Conservation (phyloP, 768 basidiomycete species). For the Suillus subluteus region DNA sequence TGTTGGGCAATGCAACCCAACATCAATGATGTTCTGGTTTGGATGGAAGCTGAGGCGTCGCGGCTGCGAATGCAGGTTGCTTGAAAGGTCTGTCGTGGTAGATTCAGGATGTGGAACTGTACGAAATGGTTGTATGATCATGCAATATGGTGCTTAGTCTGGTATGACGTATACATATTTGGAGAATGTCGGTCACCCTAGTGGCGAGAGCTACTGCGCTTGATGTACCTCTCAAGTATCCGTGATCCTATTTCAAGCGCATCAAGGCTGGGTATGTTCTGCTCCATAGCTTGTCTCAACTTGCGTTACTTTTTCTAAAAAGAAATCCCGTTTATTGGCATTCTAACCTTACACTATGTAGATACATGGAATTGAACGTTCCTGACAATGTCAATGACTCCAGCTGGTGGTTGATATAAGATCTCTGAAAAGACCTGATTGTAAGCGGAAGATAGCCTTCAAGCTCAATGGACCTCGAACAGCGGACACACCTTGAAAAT, state of each 20-base stretch:
- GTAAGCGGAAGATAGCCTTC: too few species aligned
- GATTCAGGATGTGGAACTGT: not conserved
- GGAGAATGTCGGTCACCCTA: not conserved
- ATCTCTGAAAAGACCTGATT: too few species aligned
- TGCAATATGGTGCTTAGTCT: not conserved
- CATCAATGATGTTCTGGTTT: not conserved
- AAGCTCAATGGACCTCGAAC: too few species aligned
- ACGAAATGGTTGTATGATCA: not conserved
- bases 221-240: not conserved
- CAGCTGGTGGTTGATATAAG: too few species aligned
- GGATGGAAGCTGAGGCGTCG: not conserved
- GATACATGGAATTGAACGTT: not conserved
- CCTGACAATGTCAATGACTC: too few species aligned
- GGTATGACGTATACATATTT: too few species aligned
- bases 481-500: too few species aligned
- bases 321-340: not conserved
- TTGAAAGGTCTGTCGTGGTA: not conserved
- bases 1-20: not conserved
- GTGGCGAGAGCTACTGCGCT: not conserved
- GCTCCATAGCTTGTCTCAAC: not conserved
- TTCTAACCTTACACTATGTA: not conserved
- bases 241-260: not conserved
- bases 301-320: not conserved
- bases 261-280: not conserved
- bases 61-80: not conserved